Percentiles rank a stretch among this genome's conserved stretches.
phyloP scores from a whole-genome alignment of 371 early-diverging fungal species.

The Apophysomyces trapeziformis region DNA sequence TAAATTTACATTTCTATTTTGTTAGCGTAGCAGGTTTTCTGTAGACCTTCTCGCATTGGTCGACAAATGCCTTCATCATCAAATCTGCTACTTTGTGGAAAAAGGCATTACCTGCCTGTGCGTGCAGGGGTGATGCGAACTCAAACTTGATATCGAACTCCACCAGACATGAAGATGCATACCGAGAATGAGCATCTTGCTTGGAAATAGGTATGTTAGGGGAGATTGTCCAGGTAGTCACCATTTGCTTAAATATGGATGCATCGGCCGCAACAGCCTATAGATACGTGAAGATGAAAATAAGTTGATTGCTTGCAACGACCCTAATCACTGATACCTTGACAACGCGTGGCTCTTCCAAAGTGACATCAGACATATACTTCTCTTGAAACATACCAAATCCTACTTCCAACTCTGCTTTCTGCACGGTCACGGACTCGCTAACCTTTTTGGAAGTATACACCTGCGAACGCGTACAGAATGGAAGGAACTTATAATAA shows the following conservation, averaged over 20 bases:
- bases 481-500: slow-evolving; percentile 80
- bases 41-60: slow-evolving; percentile 66
- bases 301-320: not conserved
- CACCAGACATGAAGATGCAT: slow-evolving; percentile 64
- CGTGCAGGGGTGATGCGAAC: slow-evolving; percentile 77
- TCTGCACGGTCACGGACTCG: slow-evolving; percentile 37
- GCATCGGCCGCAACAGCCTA: slow-evolving; percentile 74
- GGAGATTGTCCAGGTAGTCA: slow-evolving; percentile 71
- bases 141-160: slow-evolving; percentile 81
- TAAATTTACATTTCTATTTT: not conserved
- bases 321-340: slow-evolving; percentile 33
- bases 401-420: slow-evolving; percentile 78
- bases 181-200: slow-evolving; percentile 9
- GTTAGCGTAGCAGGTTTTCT: slow-evolving; percentile 25
- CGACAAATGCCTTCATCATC: slow-evolving; percentile 78
- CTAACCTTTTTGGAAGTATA: slow-evolving; percentile 34
- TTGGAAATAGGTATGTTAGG: slow-evolving; percentile 51
- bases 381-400: slow-evolving; percentile 74
- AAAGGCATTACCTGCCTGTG: slow-evolving; percentile 74
- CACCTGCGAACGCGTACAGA: slow-evolving; percentile 71
- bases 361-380: slow-evolving; percentile 79
- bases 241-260: slow-evolving; percentile 67
- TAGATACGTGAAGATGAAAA: not conserved
- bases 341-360: slow-evolving; percentile 58
- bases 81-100: slow-evolving; percentile 75